Conservation (phyloP, 2,329 filamentous ascomycete genomes). For the Lecanicillium sp. region DNA sequence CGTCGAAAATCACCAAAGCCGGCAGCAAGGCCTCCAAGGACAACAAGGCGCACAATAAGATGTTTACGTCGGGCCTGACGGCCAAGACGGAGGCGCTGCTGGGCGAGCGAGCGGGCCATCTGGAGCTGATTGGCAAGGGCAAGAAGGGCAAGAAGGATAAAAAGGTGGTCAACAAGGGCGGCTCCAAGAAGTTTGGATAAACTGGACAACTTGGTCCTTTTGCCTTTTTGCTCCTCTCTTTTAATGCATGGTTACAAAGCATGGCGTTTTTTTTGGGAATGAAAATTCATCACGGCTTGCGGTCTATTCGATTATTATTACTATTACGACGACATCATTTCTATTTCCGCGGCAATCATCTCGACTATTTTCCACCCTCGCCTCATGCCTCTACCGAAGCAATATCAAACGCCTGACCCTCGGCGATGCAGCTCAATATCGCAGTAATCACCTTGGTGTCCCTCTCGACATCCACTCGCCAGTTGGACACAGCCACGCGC, state of each 20-base stretch:
- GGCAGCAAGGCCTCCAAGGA: constrained; percentile 34
- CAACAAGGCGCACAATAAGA: constrained; percentile 38
- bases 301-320: too few species aligned
- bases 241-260: constrained; percentile 1
- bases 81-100: constrained; percentile 50
- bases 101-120: constrained; percentile 50
- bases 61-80: constrained; percentile 46
- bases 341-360: too few species aligned
- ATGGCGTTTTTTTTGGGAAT: constrained; percentile 6
- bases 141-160: constrained; percentile 42
- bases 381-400: neutral
- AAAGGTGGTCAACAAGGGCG: constrained; percentile 36
- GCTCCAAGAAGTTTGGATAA: constrained; percentile 50
- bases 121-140: constrained; percentile 51
- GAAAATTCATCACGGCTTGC: too few species aligned
- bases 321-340: too few species aligned
- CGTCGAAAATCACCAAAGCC: constrained; percentile 41
- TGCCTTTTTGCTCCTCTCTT: neutral
- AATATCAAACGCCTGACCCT: constrained; percentile 21
- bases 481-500: constrained; percentile 81
- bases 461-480: constrained; percentile 62
- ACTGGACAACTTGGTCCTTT: neutral
- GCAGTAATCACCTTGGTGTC: constrained; percentile 59
- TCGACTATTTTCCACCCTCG: too few species aligned
- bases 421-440: constrained; percentile 48